Percentiles rank a stretch among this genome's conserved stretches.
phyloP scores from a whole-genome alignment of 768 basidiomycete species.

The Macrolepiota fuliginosa region DNA sequence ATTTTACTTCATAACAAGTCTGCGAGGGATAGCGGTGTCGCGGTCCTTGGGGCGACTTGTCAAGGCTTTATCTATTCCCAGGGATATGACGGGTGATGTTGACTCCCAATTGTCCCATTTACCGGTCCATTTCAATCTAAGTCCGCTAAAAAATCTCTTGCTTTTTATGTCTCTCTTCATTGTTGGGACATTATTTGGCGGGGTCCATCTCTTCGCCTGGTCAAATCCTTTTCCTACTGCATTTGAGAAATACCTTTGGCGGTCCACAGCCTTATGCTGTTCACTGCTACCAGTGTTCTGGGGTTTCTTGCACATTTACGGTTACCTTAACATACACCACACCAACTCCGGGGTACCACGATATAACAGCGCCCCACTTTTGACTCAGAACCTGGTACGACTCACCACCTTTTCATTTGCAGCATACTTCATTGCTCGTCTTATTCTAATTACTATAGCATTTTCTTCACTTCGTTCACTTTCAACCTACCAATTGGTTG shows the following conservation, averaged over 20 bases:
- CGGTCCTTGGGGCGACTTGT: not conserved
- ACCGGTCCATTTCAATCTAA: too few species aligned
- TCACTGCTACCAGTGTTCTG: too few species aligned
- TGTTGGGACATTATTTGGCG: too few species aligned
- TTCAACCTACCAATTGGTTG: not conserved
- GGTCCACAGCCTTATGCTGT: too few species aligned
- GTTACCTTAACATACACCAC: not conserved
- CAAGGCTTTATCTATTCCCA: not conserved
- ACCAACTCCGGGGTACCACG: too few species aligned
- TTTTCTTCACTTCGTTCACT: not conserved
- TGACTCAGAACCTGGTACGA: not conserved
- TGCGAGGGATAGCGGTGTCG: not conserved
- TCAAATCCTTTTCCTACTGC: too few species aligned
- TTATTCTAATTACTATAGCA: not conserved
- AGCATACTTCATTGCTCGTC: not conserved
- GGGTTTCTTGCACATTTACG: too few species aligned
- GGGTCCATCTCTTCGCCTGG: too few species aligned
- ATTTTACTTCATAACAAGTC: not conserved
- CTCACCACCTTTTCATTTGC: not conserved
- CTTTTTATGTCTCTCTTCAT: too few species aligned
- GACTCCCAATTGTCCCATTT: too few species aligned
- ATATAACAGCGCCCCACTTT: not conserved
- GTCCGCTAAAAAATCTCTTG: too few species aligned
- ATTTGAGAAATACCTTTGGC: too few species aligned
- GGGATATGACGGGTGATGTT: not conserved